phyloP scores from a whole-genome alignment of 2,329 filamentous ascomycete genomes.

The Pseudocercospora musae region DNA sequence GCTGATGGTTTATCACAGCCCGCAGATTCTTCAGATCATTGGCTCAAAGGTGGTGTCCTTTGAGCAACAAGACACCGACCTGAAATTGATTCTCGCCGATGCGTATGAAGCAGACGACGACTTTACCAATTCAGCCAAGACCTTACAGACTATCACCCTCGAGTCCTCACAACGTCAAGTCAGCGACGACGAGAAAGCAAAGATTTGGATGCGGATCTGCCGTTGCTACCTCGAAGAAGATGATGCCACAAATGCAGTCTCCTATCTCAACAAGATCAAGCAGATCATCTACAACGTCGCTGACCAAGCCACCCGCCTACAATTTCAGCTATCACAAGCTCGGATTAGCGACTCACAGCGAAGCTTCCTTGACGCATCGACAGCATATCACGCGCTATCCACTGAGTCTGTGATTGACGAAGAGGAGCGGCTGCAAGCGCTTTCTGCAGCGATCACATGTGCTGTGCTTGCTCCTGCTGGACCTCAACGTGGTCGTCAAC shows the following conservation, averaged over 20 bases:
- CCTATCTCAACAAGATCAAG: constrained; percentile 91
- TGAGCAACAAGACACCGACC: constrained; percentile 76
- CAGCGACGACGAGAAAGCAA: constrained; percentile 75
- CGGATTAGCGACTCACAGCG: constrained; percentile 89
- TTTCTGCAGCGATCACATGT: constrained; percentile 85
- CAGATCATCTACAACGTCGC: constrained; percentile 78
- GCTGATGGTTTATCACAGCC: constrained; percentile 34
- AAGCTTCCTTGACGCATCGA: constrained; percentile 81
- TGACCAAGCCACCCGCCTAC: constrained; percentile 70
- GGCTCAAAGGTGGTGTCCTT: constrained; percentile 67
- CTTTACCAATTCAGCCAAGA: constrained; percentile 71
- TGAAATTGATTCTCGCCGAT: constrained; percentile 77
- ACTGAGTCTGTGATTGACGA: constrained; percentile 76
- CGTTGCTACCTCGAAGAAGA: constrained; percentile 92
- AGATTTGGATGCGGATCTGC: constrained; percentile 89
- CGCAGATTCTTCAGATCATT: constrained; percentile 66
- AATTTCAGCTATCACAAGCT: constrained; percentile 88
- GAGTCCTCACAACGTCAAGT: constrained; percentile 85
- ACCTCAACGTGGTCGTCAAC: constrained; percentile 72
- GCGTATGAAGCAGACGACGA: constrained; percentile 82
- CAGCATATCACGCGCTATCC: constrained; percentile 85
- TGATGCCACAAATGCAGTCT: constrained; percentile 79
- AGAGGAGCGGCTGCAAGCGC: constrained; percentile 77
- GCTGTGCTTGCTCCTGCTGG: constrained; percentile 90
- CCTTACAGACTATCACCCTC: constrained; percentile 78